These are phyloP conservation scores for Rugosomyces carneus DNA, from an alignment of 1,284 basidiomycete species.

Conservation along the genomic window DNA sequence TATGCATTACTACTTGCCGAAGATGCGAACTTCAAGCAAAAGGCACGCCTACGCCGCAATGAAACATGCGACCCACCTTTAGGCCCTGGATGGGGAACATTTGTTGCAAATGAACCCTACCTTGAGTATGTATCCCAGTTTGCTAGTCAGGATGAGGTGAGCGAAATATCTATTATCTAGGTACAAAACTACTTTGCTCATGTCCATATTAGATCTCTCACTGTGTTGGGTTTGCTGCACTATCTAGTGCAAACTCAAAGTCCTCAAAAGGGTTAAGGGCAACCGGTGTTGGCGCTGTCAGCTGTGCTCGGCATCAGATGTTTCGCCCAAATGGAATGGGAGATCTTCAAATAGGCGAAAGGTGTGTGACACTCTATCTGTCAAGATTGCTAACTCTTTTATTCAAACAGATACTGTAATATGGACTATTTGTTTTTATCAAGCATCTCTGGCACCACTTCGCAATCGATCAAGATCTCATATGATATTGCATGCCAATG, in stretches of 20 bases:
- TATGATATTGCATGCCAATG: conserved; percentile 27
- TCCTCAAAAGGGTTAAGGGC: conserved; percentile 9
- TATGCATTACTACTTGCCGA: conserved; percentile 16
- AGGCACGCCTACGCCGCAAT: conserved; percentile 10
- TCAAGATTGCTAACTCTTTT: neutral
- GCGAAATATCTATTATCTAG: too few relatives aligned
- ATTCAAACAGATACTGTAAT: conserved; percentile 19
- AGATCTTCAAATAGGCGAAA: conserved; percentile 15
- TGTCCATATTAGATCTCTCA: neutral
- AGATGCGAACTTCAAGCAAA: conserved; percentile 20
- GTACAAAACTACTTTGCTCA: too few relatives aligned
- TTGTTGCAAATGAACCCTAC: conserved; percentile 12
- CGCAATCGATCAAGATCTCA: conserved; percentile 13
- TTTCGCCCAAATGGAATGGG: conserved; percentile 14
- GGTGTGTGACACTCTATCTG: conserved; percentile 6
- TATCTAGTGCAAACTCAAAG: conserved; percentile 1
- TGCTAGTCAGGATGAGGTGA: conserved; percentile 2
- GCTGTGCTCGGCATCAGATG: conserved; percentile 16
- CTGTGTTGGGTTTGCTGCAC: conserved; percentile 12
- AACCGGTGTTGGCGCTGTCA: conserved; percentile 15
- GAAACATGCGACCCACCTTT: conserved; percentile 15
- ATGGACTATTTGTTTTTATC: conserved; percentile 23
- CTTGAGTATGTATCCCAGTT: conserved; percentile 12
- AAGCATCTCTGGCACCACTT: conserved; percentile 2
- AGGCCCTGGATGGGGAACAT: conserved; percentile 15